phyloP scores from a whole-genome alignment of 1,284 basidiomycete species.

The Heterobasidion irregulare region DNA sequence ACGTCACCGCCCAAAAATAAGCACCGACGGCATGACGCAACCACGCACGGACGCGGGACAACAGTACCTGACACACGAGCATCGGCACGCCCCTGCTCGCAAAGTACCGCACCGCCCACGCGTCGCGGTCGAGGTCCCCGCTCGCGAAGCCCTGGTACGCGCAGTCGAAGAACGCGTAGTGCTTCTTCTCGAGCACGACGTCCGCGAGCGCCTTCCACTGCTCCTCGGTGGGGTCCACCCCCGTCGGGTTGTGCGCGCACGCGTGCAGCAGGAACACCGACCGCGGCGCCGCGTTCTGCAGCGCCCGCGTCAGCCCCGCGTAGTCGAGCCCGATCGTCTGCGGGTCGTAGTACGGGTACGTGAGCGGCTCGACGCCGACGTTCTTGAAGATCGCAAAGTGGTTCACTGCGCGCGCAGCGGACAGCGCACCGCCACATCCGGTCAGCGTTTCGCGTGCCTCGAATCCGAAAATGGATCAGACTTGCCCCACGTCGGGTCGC shows the following conservation, averaged over 20 bases:
- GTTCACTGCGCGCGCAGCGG: constrained; percentile 50
- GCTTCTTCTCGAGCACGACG: constrained; percentile 66
- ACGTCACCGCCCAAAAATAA: constrained; percentile 10
- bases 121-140: constrained; percentile 73
- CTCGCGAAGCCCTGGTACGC: constrained; percentile 94
- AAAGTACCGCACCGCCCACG: constrained; percentile 74
- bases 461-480: constrained; percentile 5
- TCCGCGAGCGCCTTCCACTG: constrained; percentile 85
- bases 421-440: constrained; percentile 1
- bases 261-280: constrained; percentile 90
- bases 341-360: constrained; percentile 89
- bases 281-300: constrained; percentile 58
- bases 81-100: constrained; percentile 66
- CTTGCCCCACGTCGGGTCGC: constrained; percentile 91
- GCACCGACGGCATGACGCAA: not conserved
- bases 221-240: constrained; percentile 85
- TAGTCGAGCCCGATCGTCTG: constrained; percentile 87
- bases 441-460: too few relatives aligned
- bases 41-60: constrained; percentile 6
- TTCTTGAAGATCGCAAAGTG: constrained; percentile 87
- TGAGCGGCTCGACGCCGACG: constrained; percentile 71
- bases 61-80: constrained; percentile 76
- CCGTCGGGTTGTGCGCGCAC: constrained; percentile 95
- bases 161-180: constrained; percentile 92
- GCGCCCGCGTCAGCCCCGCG: constrained; percentile 58